Base-by-base conservation (phyloP, 2,329 filamentous ascomycete genomes). In the Xylaria sp. region DNA sequence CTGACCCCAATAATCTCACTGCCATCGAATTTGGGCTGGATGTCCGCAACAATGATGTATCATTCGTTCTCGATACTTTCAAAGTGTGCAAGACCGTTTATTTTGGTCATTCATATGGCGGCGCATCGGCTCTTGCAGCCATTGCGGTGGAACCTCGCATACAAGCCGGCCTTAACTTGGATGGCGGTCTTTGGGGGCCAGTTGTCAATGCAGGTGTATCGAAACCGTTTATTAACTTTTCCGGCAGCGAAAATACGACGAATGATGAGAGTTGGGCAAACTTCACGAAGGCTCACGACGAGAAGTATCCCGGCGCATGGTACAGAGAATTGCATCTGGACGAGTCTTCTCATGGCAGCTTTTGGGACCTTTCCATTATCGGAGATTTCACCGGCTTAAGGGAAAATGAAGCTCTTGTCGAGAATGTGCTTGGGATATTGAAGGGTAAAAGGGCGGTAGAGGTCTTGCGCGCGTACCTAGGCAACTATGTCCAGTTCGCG, bases 281-380 rank as follows among this genome's bases (percentile, higher is more conserved):
- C n/a, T 70, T 70, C 18, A 66, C 65, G n/a, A 50, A 63, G 23
- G 69, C 66, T 4, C 69, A 70, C 18, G 31, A 63, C 9, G 25
- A 69, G 34, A 65, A 69, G 28, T 62, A 69, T 20, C 62, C 69
- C 8, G 13, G 31, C 8, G 65, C 66, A 44, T 70, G 69, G 69
- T 39, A 7, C 10, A 62, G 44, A 12, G 69, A 70, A 34, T 44
- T 70, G 23, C 69, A 70, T 31, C 39, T 70, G 28, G 48, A 52
- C 10, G 56, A 62, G 6, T 68, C 66, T 1, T 65, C 57, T 1
- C 65, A 70, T 15, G 66, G 66, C 2, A 70, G 69, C 62, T 69
- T 70, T n/a, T 70, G 65, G 69, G 69, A 70, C 8, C 66, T 70
- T 34, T 68, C 65, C 2, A 25, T 69, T 0, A 70, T 70, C 34